Evolutionary conservation across 1,284 basidiomycete species (phyloP), one percentile per base, ranked within the genome.

Genomic region (Malassezia yamatoensis): DNA sequence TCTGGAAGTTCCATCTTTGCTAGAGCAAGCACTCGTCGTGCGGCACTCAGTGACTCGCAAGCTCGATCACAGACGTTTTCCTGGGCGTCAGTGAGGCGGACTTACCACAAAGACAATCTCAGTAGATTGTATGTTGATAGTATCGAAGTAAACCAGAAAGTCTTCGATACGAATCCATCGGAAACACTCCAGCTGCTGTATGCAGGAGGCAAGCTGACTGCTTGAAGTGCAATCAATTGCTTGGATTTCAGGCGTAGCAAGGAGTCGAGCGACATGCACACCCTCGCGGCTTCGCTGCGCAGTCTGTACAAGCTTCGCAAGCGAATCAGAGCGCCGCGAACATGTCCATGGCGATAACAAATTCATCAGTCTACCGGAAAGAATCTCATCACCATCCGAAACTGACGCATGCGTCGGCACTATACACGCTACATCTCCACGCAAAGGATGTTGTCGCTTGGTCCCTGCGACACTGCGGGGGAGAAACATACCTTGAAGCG

Each of bases 381-480:
- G 8, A 1, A 43, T 29, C 0, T 34, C 39, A 29, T 32, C 46
- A 15, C 44, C 42, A 2, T 46, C 39, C 2, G 16, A 18, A 10
- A 6, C 18, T 38, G 43, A 40, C 43, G 35, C 15, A 12, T 15
- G 54, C 42, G 43, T 18, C 32, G 38, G 32, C 18, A 29, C 39
- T 6, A 39, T 32, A 10, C n/a, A 18, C 53, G 36, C 24, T 21
- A 21, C 32, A 8, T 16, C 39, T 29, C 38, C 38, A 18, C 8
- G 24, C 38, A 16, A 40, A n/a, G 55, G 50, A 21, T 52, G 44
- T 32, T 29, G 39, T 24, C 55, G 49, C 40, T 49, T 53, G 18
- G 50, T 58, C 21, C 55, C 55, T 9, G 55, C 50, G 32, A 58
- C 49, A 47, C 55, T 58, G 35, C 55, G 55, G 18, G 55, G 55